Evolutionary conservation across 371 early-diverging fungal species (phyloP).

Genomic region (Lichtheimia ornata): DNA sequence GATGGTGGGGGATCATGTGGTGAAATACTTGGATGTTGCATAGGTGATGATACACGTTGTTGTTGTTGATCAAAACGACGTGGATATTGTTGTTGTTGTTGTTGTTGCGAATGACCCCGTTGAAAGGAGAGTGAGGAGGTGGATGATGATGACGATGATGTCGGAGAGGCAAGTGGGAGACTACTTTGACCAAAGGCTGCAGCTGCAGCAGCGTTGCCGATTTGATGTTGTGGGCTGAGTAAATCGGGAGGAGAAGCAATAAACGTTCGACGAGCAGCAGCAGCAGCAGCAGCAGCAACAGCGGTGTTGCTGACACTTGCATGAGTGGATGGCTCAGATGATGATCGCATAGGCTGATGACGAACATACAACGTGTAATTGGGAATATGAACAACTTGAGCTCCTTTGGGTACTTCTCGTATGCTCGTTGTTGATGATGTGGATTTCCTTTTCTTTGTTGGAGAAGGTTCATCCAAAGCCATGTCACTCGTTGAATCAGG

Average conservation of each 20-base stretch:
- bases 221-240: constrained; percentile 10
- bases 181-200: constrained; percentile 17
- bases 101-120: constrained; percentile 16
- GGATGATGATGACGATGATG: constrained; percentile 41
- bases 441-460: constrained; percentile 34
- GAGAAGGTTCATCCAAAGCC: constrained; percentile 17
- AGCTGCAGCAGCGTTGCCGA: constrained; percentile 14
- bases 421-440: constrained; percentile 11
- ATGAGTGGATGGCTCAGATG: constrained; percentile 26
- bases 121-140: constrained; percentile 35
- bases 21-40: constrained; percentile 2
- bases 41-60: constrained; percentile 15
- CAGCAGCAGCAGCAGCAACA: constrained; percentile 8
- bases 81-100: constrained; percentile 24
- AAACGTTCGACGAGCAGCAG: constrained; percentile 10
- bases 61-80: constrained; percentile 12
- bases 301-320: not conserved
- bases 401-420: constrained; percentile 33
- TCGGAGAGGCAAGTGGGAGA: constrained; percentile 36
- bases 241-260: constrained; percentile 14
- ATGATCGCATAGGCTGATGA: constrained; percentile 25
- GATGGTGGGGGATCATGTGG: constrained; percentile 11
- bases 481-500: constrained; percentile 11
- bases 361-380: constrained; percentile 36
- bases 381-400: constrained; percentile 38